Evolutionary conservation across 495 filamentous ascomycete species (phyloP), one percentile per base, ranked within the genome.

Genomic region (Podospora australis): DNA sequence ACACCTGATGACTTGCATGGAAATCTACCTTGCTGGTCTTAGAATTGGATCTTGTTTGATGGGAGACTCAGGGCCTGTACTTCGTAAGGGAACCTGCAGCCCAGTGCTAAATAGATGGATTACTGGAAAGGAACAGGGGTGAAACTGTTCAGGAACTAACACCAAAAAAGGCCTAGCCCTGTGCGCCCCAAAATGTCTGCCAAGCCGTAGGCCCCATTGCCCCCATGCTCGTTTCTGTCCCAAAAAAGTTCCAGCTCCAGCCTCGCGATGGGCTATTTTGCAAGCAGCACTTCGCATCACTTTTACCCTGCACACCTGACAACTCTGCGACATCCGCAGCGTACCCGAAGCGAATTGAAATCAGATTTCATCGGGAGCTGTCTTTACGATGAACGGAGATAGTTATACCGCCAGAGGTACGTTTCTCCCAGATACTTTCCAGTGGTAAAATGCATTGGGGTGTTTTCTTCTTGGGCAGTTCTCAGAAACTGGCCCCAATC

Each of bases 371-470:
- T 25, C 36, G 24, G 16, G 24, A 53, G 20, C 32, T 38, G 39
- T 42, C 43, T 59, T 63, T 70, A 83, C 49, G 51, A 95, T 95
- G 88, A 92, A 91, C 84, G 86, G 86, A 61, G 87, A 92, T 63
- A 82, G 72, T 58, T 91, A 91, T 68, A 82, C 86, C 51, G 80
- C 85, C 65, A 82, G 87, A 82, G 86, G 84, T 84, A 72, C 67
- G 72, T 58, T 51, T 44, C 46, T 41, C 26, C 17, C 7, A 10
- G 6, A 36, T 30, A 36, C 13, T 5, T 7, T 5, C 34, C 34
- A 36, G 17, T 16, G 4, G 4, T 36, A 16, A 5, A 36, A 30
- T 30, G 26, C 26, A n/a, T n/a, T n/a, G n/a, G n/a, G n/a, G n/a
- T 36, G 32, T 17, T 34, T 3, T 36, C 32, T 17, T 16, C 14